phyloP scores from a whole-genome alignment of 345 rosid genomes.

The Abelmoschus esculentus region DNA sequence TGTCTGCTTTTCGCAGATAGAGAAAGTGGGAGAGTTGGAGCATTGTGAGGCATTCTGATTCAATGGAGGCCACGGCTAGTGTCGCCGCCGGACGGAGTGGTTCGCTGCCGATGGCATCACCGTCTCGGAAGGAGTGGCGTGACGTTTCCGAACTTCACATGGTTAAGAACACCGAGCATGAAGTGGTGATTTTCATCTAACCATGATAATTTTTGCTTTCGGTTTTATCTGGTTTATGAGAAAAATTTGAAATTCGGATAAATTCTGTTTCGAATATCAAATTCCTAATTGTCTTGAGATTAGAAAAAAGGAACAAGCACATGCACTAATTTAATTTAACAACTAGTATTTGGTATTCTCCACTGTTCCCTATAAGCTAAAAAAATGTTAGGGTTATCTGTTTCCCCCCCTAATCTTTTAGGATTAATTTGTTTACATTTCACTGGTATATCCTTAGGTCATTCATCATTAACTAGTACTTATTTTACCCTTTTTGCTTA shows the following conservation, averaged over 20 bases:
- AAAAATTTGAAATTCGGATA: neutral
- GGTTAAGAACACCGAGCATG: conserved; percentile 44
- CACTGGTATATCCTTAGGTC: neutral
- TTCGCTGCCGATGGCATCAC: conserved; percentile 50
- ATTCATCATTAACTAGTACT: neutral
- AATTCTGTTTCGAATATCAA: neutral
- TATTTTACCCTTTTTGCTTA: neutral
- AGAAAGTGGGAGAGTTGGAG: conserved; percentile 23
- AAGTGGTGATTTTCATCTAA: conserved; percentile 30
- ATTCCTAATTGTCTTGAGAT: neutral
- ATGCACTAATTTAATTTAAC: neutral
- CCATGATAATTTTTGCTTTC: neutral
- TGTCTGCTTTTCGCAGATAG: conserved; percentile 1
- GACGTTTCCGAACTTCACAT: conserved; percentile 75
- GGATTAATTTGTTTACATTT: neutral
- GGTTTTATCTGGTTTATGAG: neutral
- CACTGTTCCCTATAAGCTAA: neutral
- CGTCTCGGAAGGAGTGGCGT: conserved; percentile 84
- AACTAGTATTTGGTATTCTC: neutral
- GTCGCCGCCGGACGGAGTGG: conserved; percentile 58
- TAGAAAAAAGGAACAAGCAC: neutral
- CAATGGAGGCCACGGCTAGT: conserved; percentile 71
- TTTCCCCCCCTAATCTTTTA: neutral
- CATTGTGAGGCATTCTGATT: conserved; percentile 13
- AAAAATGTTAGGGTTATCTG: neutral